These are phyloP conservation scores for Ogataea paraovalis DNA, from an alignment of 805 yeast species.

Conservation along the genomic window DNA sequence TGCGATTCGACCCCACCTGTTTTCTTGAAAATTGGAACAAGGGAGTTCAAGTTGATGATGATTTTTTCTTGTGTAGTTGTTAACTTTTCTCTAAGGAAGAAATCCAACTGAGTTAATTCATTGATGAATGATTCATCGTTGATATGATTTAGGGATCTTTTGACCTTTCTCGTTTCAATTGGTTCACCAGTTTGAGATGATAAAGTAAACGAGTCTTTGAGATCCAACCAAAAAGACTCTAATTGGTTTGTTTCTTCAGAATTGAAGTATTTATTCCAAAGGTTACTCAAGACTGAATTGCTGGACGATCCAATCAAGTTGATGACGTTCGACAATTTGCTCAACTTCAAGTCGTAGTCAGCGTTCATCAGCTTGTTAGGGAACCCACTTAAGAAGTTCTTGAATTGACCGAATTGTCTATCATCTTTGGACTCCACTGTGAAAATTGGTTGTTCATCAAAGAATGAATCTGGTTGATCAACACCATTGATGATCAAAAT, in stretches of 20 bases:
- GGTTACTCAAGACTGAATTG: constrained; percentile 9
- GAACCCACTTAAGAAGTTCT: constrained; percentile 21
- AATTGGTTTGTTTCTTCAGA: constrained; percentile 29
- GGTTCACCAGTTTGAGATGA: not conserved
- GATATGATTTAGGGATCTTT: constrained; percentile 31
- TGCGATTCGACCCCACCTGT: constrained; percentile 43
- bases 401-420: constrained; percentile 14
- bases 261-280: constrained; percentile 28
- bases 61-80: constrained; percentile 24
- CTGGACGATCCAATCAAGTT: constrained; percentile 16
- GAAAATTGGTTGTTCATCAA: constrained; percentile 23
- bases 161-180: constrained; percentile 24
- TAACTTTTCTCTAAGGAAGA: constrained; percentile 29
- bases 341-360: constrained; percentile 13
- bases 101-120: constrained; percentile 46
- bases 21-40: constrained; percentile 38
- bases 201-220: constrained; percentile 23
- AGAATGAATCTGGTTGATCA: constrained; percentile 31
- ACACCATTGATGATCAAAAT: constrained; percentile 41
- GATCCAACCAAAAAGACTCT: constrained; percentile 34
- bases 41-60: constrained; percentile 40
- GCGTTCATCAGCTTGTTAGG: constrained; percentile 21
- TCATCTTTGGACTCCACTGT: constrained; percentile 19
- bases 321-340: constrained; percentile 26
- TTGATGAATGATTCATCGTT: constrained; percentile 45